Base-by-base conservation (phyloP, 768 basidiomycete genomes). In the Podaxis pistillaris region DNA sequence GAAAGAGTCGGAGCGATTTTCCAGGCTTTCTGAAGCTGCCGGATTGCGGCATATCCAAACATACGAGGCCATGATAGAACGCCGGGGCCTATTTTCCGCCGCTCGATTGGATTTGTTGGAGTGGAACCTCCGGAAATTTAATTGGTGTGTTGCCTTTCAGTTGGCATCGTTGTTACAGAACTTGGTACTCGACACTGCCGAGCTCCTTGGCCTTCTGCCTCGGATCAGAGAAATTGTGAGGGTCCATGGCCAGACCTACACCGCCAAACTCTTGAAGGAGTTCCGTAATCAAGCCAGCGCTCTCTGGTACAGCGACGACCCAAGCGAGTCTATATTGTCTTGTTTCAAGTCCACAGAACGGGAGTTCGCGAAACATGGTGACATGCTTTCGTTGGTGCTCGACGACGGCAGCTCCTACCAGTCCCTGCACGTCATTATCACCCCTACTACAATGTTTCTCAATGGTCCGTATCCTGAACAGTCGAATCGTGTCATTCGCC, bases 81-180 rank as follows among this genome's bases (percentile, higher is more conserved):
- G 68, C 33, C 75, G 82, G 26, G 68, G 65, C 1, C 74, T 86
- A 15, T 89, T 86, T 66, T 79, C 83, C 8, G 33, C 63, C 8
- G 30, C 26, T 7, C 71, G 71, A 2, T 67, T 83, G 50, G 62
- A 68, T 1, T 52, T 67, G 40, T 74, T 81, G 37, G 63, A 72
- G 11, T 22, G 13, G 1, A 79, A 77, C 72, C 68, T 83, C 30
- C 64, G 52, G 22, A 40, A 38, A 15, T 68, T 85, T 13, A 70
- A 77, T 8, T 87, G 82, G 83, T 64, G 65, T 46, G 76, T 89
- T n/a, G 81, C 85, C 0, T 89, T 87, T 65, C 87, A 90, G 67
- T 71, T 88, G 36, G 82, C 86, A 62, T 75, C 79, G 0, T 67
- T 83, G 15, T 56, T 79, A 19, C 73, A 73, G 26, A 75, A 74